Conservation (phyloP, 352 stramenopile species). For the Peronospora belbahrii region DNA sequence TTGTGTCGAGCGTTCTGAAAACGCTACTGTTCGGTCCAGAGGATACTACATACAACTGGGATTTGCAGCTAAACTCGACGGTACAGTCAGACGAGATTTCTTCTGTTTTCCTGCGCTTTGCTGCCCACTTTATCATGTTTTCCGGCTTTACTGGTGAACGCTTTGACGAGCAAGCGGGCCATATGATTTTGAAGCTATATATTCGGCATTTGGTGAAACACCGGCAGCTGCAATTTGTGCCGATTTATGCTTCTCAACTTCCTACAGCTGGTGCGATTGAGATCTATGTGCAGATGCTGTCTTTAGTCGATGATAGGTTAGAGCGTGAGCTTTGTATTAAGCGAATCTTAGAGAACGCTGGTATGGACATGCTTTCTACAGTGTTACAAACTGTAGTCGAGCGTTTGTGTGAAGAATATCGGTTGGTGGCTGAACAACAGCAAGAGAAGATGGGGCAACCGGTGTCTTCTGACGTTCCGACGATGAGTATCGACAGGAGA, state of each 20-base stretch:
- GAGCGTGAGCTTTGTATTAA: conserved; percentile 65
- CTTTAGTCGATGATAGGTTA: conserved; percentile 46
- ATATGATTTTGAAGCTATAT: conserved; percentile 81
- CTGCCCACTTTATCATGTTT: conserved; percentile 75
- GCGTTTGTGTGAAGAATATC: conserved; percentile 35
- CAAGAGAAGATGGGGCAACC: conserved; percentile 19
- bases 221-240: conserved; percentile 63
- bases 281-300: conserved; percentile 72
- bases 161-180: conserved; percentile 51
- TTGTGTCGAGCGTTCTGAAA: conserved; percentile 61
- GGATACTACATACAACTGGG: conserved; percentile 57
- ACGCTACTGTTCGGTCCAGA: conserved; percentile 38
- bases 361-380: conserved; percentile 53
- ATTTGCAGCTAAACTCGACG: conserved; percentile 41
- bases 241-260: conserved; percentile 61
- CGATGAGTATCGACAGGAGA: conserved; percentile 41
- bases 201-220: conserved; percentile 79
- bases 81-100: conserved; percentile 40
- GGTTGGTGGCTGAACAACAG: conserved; percentile 20
- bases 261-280: conserved; percentile 49
- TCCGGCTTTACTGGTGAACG: conserved; percentile 55
- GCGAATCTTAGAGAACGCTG: conserved; percentile 54
- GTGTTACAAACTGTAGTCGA: conserved; percentile 54
- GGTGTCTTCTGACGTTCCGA: conserved; percentile 17
- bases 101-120: conserved; percentile 64